phyloP scores from a whole-genome alignment of 495 filamentous ascomycete species.

The Penicillium samsonianum region DNA sequence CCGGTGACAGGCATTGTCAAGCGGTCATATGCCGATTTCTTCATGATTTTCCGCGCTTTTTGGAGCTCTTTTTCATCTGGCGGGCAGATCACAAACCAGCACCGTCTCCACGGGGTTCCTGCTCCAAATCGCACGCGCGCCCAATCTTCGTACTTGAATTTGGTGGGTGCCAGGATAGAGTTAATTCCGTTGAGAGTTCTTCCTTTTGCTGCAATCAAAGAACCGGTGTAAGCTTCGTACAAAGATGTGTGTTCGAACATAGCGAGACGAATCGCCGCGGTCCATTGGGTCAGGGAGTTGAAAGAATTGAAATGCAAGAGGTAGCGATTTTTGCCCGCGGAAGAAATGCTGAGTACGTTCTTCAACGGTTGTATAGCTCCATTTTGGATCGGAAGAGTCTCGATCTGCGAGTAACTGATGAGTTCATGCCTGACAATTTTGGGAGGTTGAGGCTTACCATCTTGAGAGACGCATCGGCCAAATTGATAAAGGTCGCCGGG shows the following conservation, averaged over 20 bases:
- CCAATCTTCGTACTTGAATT: conserved; percentile 85
- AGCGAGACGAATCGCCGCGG: conserved; percentile 86
- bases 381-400: conserved; percentile 80
- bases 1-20: conserved; percentile 69
- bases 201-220: conserved; percentile 92
- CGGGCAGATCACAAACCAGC: conserved; percentile 91
- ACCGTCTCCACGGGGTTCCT: conserved; percentile 93
- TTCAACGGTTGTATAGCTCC: conserved; percentile 75
- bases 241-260: conserved; percentile 94
- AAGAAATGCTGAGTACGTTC: conserved; percentile 93
- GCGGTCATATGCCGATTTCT: conserved; percentile 86
- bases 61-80: conserved; percentile 89
- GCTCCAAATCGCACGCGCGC: conserved; percentile 93
- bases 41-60: conserved; percentile 77
- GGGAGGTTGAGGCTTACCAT: conserved; percentile 64
- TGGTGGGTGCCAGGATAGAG: conserved; percentile 76
- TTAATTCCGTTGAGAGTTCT: conserved; percentile 84
- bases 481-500: conserved; percentile 91
- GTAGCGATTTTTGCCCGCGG: conserved; percentile 92
- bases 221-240: conserved; percentile 95
- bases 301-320: conserved; percentile 93
- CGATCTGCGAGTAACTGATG: conserved; percentile 61
- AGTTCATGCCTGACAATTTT: conserved; percentile 11
- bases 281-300: conserved; percentile 94
- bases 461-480: conserved; percentile 95